These are phyloP conservation scores for Otatea glauca DNA, from an alignment of 176 grass and related monocot species.

Conservation along the genomic window DNA sequence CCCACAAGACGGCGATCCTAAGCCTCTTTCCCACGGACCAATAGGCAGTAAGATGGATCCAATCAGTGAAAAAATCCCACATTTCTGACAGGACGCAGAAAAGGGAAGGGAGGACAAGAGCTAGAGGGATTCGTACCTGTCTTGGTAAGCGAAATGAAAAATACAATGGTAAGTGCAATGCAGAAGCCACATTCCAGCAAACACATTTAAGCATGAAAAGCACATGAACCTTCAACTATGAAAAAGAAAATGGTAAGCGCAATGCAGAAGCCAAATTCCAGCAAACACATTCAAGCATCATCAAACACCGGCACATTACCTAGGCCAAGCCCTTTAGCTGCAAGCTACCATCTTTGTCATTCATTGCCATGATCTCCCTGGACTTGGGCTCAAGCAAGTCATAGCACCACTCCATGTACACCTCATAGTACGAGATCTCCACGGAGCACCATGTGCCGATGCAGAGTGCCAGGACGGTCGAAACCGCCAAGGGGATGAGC, in stretches of 20 bases:
- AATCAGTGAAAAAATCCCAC: too few relatives aligned
- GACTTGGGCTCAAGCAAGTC: slow-evolving; percentile 89
- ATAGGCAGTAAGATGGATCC: too few relatives aligned
- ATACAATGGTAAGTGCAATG: slow-evolving; percentile 21
- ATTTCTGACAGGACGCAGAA: too few relatives aligned
- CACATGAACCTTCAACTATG: slow-evolving; percentile 57
- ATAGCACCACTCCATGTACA: slow-evolving; percentile 93
- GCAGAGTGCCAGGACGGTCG: slow-evolving; percentile 57
- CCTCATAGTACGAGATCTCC: slow-evolving; percentile 84
- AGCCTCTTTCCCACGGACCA: too few relatives aligned
- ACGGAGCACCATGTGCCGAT: slow-evolving; percentile 60
- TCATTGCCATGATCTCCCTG: slow-evolving; percentile 78
- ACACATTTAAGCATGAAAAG: neutral
- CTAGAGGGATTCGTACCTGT: too few relatives aligned
- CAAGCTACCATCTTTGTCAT: slow-evolving; percentile 78
- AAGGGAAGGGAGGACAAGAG: too few relatives aligned
- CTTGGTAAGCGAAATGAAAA: neutral
- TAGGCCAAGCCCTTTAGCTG: slow-evolving; percentile 85
- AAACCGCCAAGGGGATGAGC: slow-evolving; percentile 70
- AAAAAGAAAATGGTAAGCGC: slow-evolving; percentile 32
- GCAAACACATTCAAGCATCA: slow-evolving; percentile 11
- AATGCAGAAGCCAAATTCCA: neutral
- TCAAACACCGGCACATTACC: slow-evolving; percentile 48
- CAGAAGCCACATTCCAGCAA: neutral
- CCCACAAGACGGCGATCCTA: too few relatives aligned